Percentiles rank a stretch among this genome's conserved stretches.
phyloP scores from a whole-genome alignment of 2,329 filamentous ascomycete species.

The Ceratocystis alfenasii region DNA sequence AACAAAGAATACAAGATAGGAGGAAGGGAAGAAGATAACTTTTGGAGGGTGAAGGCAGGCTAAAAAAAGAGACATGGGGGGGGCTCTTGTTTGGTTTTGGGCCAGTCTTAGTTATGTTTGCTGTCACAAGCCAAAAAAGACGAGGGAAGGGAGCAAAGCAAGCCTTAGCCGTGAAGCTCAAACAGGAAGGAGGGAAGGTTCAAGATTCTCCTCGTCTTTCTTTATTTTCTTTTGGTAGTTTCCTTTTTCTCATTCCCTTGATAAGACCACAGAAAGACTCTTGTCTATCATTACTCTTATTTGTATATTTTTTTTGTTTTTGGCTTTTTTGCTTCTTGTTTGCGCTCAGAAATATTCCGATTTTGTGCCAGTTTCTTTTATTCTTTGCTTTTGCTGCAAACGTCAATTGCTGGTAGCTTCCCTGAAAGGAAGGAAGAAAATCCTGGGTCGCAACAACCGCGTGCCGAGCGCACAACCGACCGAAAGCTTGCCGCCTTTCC shows the following conservation, averaged over 20 bases:
- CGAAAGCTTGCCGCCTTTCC: neutral
- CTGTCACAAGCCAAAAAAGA: slow-evolving; percentile 8
- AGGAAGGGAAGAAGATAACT: neutral
- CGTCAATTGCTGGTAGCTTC: neutral
- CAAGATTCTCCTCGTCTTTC: neutral
- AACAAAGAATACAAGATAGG: neutral
- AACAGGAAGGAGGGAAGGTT: neutral
- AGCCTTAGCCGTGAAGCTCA: too few relatives aligned
- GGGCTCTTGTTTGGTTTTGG: neutral
- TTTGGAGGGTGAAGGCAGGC: neutral
- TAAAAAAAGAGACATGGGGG: neutral
- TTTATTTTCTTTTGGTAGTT: neutral
- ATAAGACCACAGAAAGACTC: neutral
- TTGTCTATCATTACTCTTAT: neutral
- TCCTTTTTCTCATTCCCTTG: neutral
- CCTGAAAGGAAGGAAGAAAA: neutral
- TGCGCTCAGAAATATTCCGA: neutral
- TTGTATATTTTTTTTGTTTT: neutral
- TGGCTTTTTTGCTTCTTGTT: too few relatives aligned
- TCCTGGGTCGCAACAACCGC: slow-evolving; percentile 8
- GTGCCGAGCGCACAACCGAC: slow-evolving; percentile 11
- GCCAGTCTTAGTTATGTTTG: neutral
- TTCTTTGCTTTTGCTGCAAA: neutral
- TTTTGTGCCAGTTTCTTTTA: neutral
- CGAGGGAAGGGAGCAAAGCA: neutral